Conservation (phyloP, 2,329 filamentous ascomycete species). For the Trichoderma semiorbis region DNA sequence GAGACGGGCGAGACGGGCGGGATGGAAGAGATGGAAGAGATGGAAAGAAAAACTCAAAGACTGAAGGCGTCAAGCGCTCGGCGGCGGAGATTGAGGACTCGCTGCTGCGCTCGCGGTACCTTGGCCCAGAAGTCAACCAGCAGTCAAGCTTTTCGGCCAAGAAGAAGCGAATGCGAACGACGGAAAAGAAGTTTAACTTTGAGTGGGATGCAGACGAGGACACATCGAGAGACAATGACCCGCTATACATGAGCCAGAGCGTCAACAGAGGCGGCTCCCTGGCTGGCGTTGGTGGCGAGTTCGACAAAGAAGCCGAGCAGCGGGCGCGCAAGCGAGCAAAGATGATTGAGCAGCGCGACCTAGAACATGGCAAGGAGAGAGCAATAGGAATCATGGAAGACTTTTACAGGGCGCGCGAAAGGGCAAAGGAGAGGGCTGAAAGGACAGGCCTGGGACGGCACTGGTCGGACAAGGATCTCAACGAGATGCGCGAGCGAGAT, state of each 20-base stretch:
- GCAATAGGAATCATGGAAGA: constrained; percentile 81
- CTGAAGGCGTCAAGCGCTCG: constrained; percentile 37
- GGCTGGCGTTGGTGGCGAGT: constrained; percentile 49
- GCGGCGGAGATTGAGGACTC: constrained; percentile 67
- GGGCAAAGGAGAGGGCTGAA: constrained; percentile 67
- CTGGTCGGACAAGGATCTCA: constrained; percentile 90
- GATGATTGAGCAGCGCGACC: constrained; percentile 71
- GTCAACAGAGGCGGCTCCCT: constrained; percentile 36
- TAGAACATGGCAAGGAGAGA: constrained; percentile 69
- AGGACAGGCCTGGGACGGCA: constrained; percentile 82
- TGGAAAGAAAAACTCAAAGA: constrained; percentile 37
- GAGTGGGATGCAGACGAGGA: constrained; percentile 97
- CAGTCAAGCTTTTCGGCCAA: constrained; percentile 85
- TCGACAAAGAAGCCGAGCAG: constrained; percentile 54
- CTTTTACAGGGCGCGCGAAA: constrained; percentile 59
- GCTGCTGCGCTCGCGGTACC: constrained; percentile 76
- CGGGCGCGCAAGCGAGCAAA: constrained; percentile 58
- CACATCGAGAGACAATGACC: constrained; percentile 66
- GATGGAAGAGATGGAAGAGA: constrained; percentile 40
- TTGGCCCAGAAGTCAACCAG: constrained; percentile 83
- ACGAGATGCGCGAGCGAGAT: constrained; percentile 94
- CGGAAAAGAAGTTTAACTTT: constrained; percentile 98
- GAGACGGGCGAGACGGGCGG: constrained; percentile 23
- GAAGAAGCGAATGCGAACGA: constrained; percentile 91
- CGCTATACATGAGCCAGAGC: constrained; percentile 56